phyloP scores from a whole-genome alignment of 2,329 filamentous ascomycete species.

The Grosmannia serpens region DNA sequence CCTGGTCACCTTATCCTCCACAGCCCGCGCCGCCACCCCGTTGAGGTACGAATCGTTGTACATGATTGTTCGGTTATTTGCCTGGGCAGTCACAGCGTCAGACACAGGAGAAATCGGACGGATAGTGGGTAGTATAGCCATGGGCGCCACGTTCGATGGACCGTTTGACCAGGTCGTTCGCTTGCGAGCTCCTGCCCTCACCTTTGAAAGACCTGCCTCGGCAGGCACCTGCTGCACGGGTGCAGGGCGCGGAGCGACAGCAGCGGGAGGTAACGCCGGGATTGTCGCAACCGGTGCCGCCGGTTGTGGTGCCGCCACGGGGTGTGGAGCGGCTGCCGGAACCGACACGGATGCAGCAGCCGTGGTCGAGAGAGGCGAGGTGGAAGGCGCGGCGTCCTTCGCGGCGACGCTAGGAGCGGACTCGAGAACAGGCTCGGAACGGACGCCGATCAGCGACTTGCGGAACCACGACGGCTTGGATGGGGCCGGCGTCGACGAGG shows the following conservation, averaged over 20 bases:
- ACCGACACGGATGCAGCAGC: neutral
- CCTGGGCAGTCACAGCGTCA: constrained; percentile 83
- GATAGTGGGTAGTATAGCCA: constrained; percentile 92
- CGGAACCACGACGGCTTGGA: constrained; percentile 95
- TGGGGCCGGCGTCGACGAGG: constrained; percentile 45
- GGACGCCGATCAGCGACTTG: constrained; percentile 71
- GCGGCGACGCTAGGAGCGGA: constrained; percentile 13
- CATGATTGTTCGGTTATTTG: constrained; percentile 50
- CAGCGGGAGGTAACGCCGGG: constrained; percentile 10
- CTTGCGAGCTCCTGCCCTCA: constrained; percentile 53
- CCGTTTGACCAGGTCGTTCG: constrained; percentile 91
- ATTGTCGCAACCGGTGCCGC: neutral
- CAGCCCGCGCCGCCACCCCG: constrained; percentile 20
- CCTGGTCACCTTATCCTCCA: constrained; percentile 59
- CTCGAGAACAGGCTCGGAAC: constrained; percentile 55
- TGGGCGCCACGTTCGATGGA: constrained; percentile 68
- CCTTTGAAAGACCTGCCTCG: constrained; percentile 30
- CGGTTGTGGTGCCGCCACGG: neutral
- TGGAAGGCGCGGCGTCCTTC: constrained; percentile 2
- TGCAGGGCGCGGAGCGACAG: constrained; percentile 27
- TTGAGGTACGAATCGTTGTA: constrained; percentile 38
- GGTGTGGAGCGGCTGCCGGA: neutral
- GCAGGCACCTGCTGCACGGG: constrained; percentile 26
- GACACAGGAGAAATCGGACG: constrained; percentile 93
- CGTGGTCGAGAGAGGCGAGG: neutral